Evolutionary conservation across 805 yeast genomes (phyloP).

Genomic region (Jamesozyma lodderae): DNA sequence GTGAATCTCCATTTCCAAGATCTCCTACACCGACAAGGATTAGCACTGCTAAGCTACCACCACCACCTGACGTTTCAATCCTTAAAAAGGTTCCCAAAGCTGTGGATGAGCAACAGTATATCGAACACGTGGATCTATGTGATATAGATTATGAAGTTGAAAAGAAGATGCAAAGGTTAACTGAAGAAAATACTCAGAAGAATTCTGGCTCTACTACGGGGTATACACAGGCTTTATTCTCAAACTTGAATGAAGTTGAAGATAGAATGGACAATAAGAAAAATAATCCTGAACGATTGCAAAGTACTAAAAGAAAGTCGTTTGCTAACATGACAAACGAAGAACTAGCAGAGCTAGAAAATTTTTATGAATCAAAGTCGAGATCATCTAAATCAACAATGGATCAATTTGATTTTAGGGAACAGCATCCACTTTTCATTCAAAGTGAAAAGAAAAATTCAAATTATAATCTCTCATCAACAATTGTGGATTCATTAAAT

Average conservation of each 20-base stretch:
- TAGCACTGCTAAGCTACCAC: slow-evolving; percentile 14
- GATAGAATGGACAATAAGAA: slow-evolving; percentile 18
- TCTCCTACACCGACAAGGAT: background rate
- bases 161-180: slow-evolving; percentile 13
- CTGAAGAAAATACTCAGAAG: slow-evolving; percentile 23
- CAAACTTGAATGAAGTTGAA: slow-evolving; percentile 29
- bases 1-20: slow-evolving; percentile 10
- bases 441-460: slow-evolving; percentile 4
- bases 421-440: slow-evolving; percentile 19
- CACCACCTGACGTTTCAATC: slow-evolving; percentile 19
- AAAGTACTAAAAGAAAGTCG: slow-evolving; percentile 16
- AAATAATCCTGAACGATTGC: slow-evolving; percentile 1
- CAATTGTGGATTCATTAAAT: slow-evolving; percentile 17
- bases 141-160: slow-evolving; percentile 15
- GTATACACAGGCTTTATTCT: slow-evolving; percentile 26
- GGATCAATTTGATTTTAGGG: slow-evolving; percentile 26
- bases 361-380: slow-evolving; percentile 19
- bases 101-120: slow-evolving; percentile 11
- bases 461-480: slow-evolving; percentile 4
- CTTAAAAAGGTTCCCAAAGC: slow-evolving; percentile 9
- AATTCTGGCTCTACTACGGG: slow-evolving; percentile 27
- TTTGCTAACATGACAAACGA: slow-evolving; percentile 29
- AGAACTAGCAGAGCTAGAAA: slow-evolving; percentile 26
- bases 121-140: slow-evolving; percentile 20
- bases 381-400: slow-evolving; percentile 19